Percentiles rank a stretch among this genome's conserved stretches.
Evolutionary conservation across 2,329 filamentous ascomycete genomes (phyloP).

Genomic region (Aspergillus sp.): DNA sequence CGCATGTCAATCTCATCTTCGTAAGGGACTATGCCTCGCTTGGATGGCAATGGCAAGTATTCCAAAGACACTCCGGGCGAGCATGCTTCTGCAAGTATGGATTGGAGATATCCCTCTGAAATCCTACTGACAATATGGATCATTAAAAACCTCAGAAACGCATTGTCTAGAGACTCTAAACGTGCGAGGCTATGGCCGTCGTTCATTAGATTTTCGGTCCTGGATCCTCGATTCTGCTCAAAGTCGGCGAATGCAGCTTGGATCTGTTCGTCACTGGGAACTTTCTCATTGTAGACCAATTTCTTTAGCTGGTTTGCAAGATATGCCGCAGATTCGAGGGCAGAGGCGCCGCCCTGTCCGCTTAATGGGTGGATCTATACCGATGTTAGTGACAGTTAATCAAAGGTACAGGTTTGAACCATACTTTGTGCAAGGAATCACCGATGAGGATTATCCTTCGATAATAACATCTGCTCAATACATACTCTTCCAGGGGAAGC

Average conservation of each 20-base stretch:
- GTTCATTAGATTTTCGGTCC: conserved; percentile 1
- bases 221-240: neutral
- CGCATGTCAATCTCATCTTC: neutral
- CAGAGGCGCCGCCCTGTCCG: conserved; percentile 14
- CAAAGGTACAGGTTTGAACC: neutral
- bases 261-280: neutral
- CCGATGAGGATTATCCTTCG: conserved; percentile 35
- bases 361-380: conserved; percentile 10
- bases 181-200: neutral
- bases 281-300: neutral
- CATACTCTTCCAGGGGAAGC: conserved; percentile 30
- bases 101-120: neutral
- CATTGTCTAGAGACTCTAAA: conserved; percentile 5
- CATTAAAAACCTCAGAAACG: conserved; percentile 3
- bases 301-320: conserved; percentile 10
- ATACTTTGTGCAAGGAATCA: conserved; percentile 39
- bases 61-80: neutral
- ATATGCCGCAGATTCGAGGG: conserved; percentile 11
- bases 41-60: neutral
- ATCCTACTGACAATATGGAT: conserved; percentile 1
- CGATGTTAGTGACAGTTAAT: neutral
- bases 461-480: conserved; percentile 36
- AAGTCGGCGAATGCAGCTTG: conserved; percentile 2
- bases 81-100: neutral
- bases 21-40: neutral